Percentiles rank a stretch among this genome's conserved stretches.
Evolutionary conservation across 306 rosid genomes (phyloP).

Genomic region (Ormosia emarginata): DNA sequence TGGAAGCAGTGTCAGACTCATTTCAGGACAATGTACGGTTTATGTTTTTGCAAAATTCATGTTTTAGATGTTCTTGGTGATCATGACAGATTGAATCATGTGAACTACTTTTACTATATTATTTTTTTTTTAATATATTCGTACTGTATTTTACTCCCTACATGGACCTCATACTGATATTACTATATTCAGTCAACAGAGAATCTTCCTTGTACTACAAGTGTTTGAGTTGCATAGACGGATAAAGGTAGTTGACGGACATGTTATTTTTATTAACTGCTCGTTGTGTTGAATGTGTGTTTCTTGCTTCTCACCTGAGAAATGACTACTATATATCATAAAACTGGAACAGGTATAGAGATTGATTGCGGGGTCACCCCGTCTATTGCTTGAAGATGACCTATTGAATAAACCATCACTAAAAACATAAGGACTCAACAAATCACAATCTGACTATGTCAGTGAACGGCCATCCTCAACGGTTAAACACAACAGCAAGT

Average conservation of each 20-base stretch:
- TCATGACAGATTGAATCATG: too few species aligned
- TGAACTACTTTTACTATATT: too few species aligned
- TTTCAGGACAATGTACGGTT: too few species aligned
- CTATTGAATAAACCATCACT: constrained; percentile 27
- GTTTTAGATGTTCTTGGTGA: too few species aligned
- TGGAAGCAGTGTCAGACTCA: too few species aligned
- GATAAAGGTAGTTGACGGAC: constrained; percentile 51
- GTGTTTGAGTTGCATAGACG: constrained; percentile 83
- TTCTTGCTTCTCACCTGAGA: background rate
- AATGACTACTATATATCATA: constrained; percentile 11
- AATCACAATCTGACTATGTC: constrained; percentile 27
- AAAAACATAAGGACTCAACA: constrained; percentile 30
- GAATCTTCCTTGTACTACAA: constrained; percentile 60
- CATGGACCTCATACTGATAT: constrained; percentile 14
- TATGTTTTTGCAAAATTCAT: too few species aligned
- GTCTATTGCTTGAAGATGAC: constrained; percentile 35
- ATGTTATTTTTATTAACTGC: background rate
- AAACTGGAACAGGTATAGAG: constrained; percentile 61
- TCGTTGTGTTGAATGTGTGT: background rate
- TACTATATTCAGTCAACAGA: constrained; percentile 64
- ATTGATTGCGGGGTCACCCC: constrained; percentile 59
- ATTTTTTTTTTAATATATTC: background rate
- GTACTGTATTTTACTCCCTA: background rate
- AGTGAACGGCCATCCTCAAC: constrained; percentile 13
- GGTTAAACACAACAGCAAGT: constrained; percentile 20